phyloP scores from a whole-genome alignment of 2,329 filamentous ascomycete genomes.

The Fusarium concolor region DNA sequence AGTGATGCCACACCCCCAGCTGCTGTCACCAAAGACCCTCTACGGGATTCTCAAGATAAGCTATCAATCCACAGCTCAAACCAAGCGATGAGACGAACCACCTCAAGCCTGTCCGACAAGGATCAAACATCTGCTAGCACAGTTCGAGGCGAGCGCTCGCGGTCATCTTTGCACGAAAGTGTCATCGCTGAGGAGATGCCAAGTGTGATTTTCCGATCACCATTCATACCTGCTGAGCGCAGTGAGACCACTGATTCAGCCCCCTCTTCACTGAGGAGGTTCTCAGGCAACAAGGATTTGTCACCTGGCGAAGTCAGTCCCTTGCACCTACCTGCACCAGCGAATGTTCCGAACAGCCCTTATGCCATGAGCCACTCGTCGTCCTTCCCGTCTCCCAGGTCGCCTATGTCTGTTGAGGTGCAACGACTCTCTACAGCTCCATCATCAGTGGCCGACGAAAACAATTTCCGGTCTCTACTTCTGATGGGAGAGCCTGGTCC shows the following conservation, averaged over 20 bases:
- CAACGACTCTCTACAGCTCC: conserved; percentile 80
- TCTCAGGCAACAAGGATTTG: conserved; percentile 58
- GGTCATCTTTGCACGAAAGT: conserved; percentile 64
- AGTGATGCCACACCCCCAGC: conserved; percentile 53
- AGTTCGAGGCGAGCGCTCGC: conserved; percentile 62
- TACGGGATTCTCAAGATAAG: conserved; percentile 41
- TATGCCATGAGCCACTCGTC: conserved; percentile 73
- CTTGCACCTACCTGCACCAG: conserved; percentile 57
- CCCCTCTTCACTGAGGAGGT: conserved; percentile 59
- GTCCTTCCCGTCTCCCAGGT: conserved; percentile 76
- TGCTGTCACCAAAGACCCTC: conserved; percentile 35
- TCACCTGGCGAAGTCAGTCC: conserved; percentile 63
- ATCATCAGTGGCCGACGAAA: conserved; percentile 79
- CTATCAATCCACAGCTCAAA: conserved; percentile 39
- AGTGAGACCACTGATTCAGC: conserved; percentile 55
- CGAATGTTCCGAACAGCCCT: conserved; percentile 68
- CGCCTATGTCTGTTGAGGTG: conserved; percentile 75
- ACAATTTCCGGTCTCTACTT: conserved; percentile 75
- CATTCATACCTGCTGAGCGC: conserved; percentile 50
- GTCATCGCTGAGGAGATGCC: conserved; percentile 61
- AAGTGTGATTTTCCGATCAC: conserved; percentile 55
- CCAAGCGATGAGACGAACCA: conserved; percentile 55
- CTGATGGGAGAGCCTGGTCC: conserved; percentile 77
- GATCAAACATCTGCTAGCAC: conserved; percentile 45
- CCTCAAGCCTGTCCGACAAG: conserved; percentile 58